phyloP scores from a whole-genome alignment of 2,329 filamentous ascomycete species.

The Sclerotinia trifoliorum region DNA sequence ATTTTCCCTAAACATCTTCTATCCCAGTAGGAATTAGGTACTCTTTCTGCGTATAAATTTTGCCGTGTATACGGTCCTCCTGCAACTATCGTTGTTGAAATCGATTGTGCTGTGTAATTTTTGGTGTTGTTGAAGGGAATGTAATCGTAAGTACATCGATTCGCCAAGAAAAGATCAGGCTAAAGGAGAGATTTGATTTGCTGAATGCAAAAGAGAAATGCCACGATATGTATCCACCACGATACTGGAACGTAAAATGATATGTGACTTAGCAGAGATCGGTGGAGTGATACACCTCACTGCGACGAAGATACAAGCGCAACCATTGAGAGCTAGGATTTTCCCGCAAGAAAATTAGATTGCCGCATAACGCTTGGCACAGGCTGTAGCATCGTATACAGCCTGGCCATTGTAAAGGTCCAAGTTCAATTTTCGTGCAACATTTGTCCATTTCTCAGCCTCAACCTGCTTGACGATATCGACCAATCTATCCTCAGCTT shows the following conservation, averaged over 20 bases:
- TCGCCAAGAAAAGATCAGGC: neutral
- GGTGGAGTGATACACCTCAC: neutral
- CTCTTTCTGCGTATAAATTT: constrained; percentile 8
- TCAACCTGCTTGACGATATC: constrained; percentile 27
- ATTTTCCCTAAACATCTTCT: neutral
- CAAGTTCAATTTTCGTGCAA: constrained; percentile 26
- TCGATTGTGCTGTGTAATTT: neutral
- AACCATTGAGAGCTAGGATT: neutral
- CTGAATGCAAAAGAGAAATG: neutral
- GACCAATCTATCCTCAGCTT: constrained; percentile 30
- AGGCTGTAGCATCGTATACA: constrained; percentile 10
- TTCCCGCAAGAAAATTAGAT: neutral
- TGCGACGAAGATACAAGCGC: neutral
- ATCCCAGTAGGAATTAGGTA: neutral
- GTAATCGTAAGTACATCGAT: neutral
- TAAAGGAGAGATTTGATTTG: neutral
- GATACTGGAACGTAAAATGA: no score
- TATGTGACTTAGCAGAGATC: neutral
- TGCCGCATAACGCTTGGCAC: constrained; percentile 20
- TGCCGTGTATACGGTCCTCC: constrained; percentile 8
- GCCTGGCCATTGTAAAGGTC: neutral
- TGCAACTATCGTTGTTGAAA: neutral
- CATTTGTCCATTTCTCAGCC: constrained; percentile 29
- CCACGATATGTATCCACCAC: neutral
- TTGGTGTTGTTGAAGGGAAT: neutral